A percentile compares a stretch with the other conserved stretches of the same genome.
phyloP scores from a whole-genome alignment of 2,329 filamentous ascomycete species.

The Decorospora gaudefroyi region DNA sequence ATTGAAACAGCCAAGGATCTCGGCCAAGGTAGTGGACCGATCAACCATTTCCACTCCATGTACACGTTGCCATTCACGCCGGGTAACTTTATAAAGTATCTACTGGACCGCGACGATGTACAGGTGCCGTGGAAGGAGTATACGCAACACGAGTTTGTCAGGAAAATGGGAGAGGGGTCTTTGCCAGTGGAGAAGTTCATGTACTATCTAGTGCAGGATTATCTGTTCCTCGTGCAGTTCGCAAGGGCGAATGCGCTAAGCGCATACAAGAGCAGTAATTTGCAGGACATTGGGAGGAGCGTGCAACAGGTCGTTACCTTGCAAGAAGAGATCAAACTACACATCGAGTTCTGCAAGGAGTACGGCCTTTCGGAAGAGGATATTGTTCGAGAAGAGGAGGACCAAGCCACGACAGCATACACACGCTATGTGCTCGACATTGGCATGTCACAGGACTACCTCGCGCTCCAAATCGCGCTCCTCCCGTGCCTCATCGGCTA shows the following conservation, averaged over 20 bases:
- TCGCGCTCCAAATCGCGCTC: slow-evolving; percentile 81
- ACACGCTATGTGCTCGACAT: slow-evolving; percentile 84
- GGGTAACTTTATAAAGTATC: slow-evolving; percentile 81
- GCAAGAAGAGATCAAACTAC: slow-evolving; percentile 76
- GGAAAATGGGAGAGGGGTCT: slow-evolving; percentile 73
- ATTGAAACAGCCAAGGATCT: slow-evolving; percentile 67
- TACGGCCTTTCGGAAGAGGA: slow-evolving; percentile 77
- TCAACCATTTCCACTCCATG: slow-evolving; percentile 78
- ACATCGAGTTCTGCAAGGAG: slow-evolving; percentile 77
- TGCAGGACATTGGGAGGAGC: slow-evolving; percentile 71
- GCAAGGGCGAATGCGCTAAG: slow-evolving; percentile 83
- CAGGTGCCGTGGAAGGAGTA: slow-evolving; percentile 73
- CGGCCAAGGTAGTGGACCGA: slow-evolving; percentile 70
- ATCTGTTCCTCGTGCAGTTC: slow-evolving; percentile 88
- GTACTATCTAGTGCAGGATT: slow-evolving; percentile 88
- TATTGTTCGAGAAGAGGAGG: slow-evolving; percentile 74
- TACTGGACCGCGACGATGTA: slow-evolving; percentile 77
- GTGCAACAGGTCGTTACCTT: slow-evolving; percentile 77
- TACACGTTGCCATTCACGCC: slow-evolving; percentile 70
- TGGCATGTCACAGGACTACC: slow-evolving; percentile 83
- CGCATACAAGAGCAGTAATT: slow-evolving; percentile 78
- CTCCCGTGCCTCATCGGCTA: slow-evolving; percentile 92
- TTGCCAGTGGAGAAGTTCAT: slow-evolving; percentile 80
- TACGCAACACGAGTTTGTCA: slow-evolving; percentile 81
- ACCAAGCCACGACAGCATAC: slow-evolving; percentile 80